Evolutionary conservation across 495 filamentous ascomycete species (phyloP).

Genomic region (Cryomyces minteri): DNA sequence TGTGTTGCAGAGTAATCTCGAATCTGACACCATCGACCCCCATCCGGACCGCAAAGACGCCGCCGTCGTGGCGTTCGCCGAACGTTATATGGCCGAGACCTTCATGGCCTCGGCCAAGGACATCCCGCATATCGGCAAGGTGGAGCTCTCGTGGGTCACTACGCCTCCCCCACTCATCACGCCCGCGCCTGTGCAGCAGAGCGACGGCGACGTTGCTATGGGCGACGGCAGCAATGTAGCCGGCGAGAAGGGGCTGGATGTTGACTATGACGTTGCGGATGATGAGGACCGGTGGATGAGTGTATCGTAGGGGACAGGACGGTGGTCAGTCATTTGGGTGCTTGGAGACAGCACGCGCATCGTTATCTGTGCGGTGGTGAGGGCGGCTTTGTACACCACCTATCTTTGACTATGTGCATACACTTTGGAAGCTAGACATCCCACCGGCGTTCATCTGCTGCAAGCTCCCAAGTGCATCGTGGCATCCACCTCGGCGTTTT

Average conservation of each 20-base stretch:
- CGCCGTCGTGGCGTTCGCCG: conserved; percentile 63
- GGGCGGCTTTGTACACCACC: no score
- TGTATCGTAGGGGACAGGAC: neutral
- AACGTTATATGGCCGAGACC: conserved; percentile 77
- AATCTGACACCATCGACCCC: conserved; percentile 58
- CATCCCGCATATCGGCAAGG: conserved; percentile 56
- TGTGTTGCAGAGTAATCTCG: conserved; percentile 48
- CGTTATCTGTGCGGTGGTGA: no score
- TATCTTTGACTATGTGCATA: no score
- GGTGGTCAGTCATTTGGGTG: no score
- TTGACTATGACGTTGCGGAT: conserved; percentile 12
- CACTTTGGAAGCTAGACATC: no score
- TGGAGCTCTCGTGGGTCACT: conserved; percentile 58
- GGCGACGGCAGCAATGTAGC: neutral
- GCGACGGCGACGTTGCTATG: conserved; percentile 1
- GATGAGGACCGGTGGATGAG: conserved; percentile 10
- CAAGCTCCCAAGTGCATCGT: no score
- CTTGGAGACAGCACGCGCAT: no score
- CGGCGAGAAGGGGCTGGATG: neutral
- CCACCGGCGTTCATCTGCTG: no score
- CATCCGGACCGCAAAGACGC: conserved; percentile 37
- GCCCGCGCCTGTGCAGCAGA: neutral
- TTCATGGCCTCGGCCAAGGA: conserved; percentile 40
- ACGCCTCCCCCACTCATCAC: conserved; percentile 24
- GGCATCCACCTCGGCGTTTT: no score